phyloP scores from a whole-genome alignment of 495 filamentous ascomycete genomes.

The Amorphotheca resinae region DNA sequence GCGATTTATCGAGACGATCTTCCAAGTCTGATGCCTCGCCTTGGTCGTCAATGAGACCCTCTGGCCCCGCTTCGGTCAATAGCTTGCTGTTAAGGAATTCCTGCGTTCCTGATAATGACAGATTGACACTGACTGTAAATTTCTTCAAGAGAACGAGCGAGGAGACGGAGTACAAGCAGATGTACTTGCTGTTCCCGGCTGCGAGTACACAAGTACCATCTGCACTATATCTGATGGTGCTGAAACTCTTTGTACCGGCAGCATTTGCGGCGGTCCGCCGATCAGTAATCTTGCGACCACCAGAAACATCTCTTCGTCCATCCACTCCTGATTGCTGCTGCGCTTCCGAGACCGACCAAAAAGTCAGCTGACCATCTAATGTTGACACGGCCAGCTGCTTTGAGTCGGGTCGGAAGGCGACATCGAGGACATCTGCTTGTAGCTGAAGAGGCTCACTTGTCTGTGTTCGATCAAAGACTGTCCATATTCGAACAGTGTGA shows the following conservation, averaged over 20 bases:
- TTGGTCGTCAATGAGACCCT: conserved; percentile 67
- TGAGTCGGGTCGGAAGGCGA: conserved; percentile 83
- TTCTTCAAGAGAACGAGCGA: conserved; percentile 88
- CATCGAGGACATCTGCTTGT: conserved; percentile 75
- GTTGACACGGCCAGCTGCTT: conserved; percentile 84
- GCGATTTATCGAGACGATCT: conserved; percentile 64
- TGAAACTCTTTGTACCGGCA: conserved; percentile 80
- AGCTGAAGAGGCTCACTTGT: conserved; percentile 89
- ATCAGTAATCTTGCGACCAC: conserved; percentile 76
- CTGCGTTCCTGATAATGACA: conserved; percentile 88
- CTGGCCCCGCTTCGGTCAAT: conserved; percentile 81
- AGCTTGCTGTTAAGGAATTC: conserved; percentile 88
- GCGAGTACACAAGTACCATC: conserved; percentile 86
- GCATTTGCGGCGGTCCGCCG: conserved; percentile 83
- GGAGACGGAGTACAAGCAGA: conserved; percentile 84
- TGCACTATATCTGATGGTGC: conserved; percentile 73
- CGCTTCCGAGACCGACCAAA: conserved; percentile 86
- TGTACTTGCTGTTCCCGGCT: conserved; percentile 91
- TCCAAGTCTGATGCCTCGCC: conserved; percentile 85
- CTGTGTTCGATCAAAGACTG: conserved; percentile 82
- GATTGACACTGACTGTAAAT: conserved; percentile 85
- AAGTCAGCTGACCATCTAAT: conserved; percentile 83
- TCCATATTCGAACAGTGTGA: conserved; percentile 87
- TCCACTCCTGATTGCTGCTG: conserved; percentile 72
- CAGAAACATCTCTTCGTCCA: conserved; percentile 82